Conservation (phyloP, 169 alveolate species). For the Toxoplasma gondii region DNA sequence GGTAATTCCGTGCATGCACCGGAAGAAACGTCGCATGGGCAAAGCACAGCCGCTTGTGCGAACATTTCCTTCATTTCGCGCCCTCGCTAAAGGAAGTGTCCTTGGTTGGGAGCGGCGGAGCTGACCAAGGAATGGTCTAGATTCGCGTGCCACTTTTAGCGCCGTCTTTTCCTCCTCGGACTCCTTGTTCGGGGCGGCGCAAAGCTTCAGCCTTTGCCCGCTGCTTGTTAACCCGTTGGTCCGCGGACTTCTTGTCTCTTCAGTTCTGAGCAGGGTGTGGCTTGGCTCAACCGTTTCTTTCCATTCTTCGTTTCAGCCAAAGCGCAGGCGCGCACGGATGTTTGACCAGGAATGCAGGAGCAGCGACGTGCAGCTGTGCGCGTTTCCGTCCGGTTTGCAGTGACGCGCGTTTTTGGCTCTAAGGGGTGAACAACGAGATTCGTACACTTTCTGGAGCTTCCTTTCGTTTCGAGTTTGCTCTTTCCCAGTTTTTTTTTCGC, state of each 20-base stretch:
- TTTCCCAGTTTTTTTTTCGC: not conserved
- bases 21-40: not conserved
- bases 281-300: not conserved
- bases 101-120: slow-evolving; percentile 19
- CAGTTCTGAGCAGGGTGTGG: not conserved
- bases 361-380: not conserved
- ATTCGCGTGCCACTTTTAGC: not conserved
- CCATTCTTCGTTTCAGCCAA: no score
- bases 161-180: not conserved
- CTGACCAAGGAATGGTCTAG: not conserved
- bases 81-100: not conserved
- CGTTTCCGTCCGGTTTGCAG: no score
- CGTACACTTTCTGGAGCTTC: not conserved
- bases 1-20: not conserved
- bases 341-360: no score
- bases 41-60: not conserved
- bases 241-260: not conserved
- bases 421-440: no score
- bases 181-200: not conserved
- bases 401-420: no score
- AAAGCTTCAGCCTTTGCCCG: not conserved
- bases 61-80: slow-evolving; percentile 3
- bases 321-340: no score
- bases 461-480: not conserved
- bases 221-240: not conserved